Evolutionary conservation across 2,329 filamentous ascomycete species (phyloP), one percentile per base, ranked within the genome.

Genomic region (Epicoccum sorghinum): DNA sequence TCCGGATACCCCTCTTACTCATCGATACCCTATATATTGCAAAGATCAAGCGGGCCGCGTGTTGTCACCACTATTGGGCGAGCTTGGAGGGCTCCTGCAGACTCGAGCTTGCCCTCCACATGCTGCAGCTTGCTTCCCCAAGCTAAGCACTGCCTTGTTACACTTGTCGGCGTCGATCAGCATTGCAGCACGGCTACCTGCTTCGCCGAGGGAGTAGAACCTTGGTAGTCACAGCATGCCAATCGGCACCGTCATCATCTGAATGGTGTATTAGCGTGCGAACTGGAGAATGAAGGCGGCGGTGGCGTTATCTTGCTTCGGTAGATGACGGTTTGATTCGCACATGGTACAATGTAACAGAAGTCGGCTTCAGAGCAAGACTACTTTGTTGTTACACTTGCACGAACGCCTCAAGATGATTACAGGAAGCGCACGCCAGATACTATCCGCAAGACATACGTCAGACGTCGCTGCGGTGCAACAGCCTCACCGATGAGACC

Each of bases 161-260:
- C 48, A 46, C 52, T 18, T 3, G 7, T 30, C 25, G 30, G 41
- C 23, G 30, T 38, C 18, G 41, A 51, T 44, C 39, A 43, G 52
- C 35, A 49, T 46, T 59, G 49, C 43, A 42, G 13, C 7, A 30
- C 46, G 58, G 60, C 36, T 52, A 52, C 50, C 58, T 59, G 52
- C 60, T 38, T 44, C 27, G 6, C 9, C 6, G 27, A 29, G 9
- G 27, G 27, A 29, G 27, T 7, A 9, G 27, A 29, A 9, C 27
- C 27, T 29, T 29, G 27, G 9, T 42, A 24, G 8, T 29, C n/a
- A 33, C 9, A 29, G 27, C 6, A 29, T 29, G 18, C 18, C 18
- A 18, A 29, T 29, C 27, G 6, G 27, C 6, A 9, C 6, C 9
- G 27, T 29, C 27, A 29, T 6, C 27, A 9, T 33, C 14, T 45